These are phyloP conservation scores for Cyclotella baltica DNA, from an alignment of 108 stramenopile species.

Conservation along the genomic window DNA sequence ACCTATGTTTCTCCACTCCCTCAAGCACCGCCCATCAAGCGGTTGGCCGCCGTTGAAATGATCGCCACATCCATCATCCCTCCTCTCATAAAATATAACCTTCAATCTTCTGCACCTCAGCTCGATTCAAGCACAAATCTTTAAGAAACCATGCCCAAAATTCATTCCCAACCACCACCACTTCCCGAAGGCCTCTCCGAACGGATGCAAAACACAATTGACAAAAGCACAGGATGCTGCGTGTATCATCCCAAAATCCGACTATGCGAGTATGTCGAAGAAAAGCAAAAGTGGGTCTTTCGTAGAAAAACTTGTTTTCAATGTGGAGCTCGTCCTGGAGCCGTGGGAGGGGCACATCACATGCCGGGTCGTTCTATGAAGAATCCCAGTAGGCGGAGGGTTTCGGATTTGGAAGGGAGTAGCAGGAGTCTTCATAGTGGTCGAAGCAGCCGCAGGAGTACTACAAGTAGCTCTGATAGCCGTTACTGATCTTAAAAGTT, in stretches of 20 bases:
- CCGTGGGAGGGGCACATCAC: constrained; percentile 18
- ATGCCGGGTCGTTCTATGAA: constrained; percentile 15
- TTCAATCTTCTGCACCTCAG: not conserved
- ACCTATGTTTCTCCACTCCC: no score
- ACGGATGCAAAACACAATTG: constrained; percentile 17
- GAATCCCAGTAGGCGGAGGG: constrained; percentile 7
- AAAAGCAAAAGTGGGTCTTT: constrained; percentile 18
- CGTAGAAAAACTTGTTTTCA: constrained; percentile 24
- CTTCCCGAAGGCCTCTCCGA: constrained; percentile 22
- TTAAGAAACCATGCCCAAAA: not conserved
- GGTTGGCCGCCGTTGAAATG: no score
- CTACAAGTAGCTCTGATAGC: constrained; percentile 2
- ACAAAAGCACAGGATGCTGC: constrained; percentile 28
- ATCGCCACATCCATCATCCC: no score
- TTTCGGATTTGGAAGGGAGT: not conserved
- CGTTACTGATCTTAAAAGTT: not conserved
- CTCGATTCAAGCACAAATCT: not conserved
- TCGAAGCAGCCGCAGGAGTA: constrained; percentile 4
- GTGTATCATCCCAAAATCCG: constrained; percentile 21
- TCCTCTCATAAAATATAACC: not conserved
- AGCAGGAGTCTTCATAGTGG: not conserved
- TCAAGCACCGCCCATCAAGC: no score
- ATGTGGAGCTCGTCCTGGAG: constrained; percentile 20
- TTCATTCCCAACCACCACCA: constrained; percentile 16
- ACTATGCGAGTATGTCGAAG: constrained; percentile 13